Percentiles rank a stretch among this genome's conserved stretches.
These are phyloP conservation scores for Boletus sp. DNA, from an alignment of 768 basidiomycete species.

Conservation along the genomic window DNA sequence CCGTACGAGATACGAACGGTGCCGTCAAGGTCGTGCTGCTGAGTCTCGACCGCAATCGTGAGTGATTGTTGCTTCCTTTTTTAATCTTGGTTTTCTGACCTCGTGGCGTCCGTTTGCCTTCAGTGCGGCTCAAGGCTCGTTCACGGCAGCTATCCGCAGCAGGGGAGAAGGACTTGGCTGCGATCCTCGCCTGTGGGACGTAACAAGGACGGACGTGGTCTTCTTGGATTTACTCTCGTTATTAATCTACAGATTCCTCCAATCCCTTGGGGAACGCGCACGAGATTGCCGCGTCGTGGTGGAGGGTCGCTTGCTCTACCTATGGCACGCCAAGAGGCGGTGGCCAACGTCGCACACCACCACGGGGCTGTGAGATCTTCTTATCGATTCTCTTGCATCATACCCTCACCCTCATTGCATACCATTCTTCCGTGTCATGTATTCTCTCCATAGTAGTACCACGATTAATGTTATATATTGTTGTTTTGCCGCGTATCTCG, in stretches of 20 bases:
- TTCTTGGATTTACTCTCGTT: neutral
- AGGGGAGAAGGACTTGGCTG: constrained; percentile 80
- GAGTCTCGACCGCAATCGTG: constrained; percentile 89
- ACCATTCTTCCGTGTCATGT: constrained; percentile 11
- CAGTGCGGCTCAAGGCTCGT: constrained; percentile 89
- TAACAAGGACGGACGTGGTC: constrained; percentile 10
- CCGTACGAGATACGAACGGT: constrained; percentile 37
- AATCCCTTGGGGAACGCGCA: constrained; percentile 2
- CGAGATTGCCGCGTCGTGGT: constrained; percentile 2
- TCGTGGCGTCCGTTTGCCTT: constrained; percentile 2
- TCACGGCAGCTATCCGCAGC: constrained; percentile 83
- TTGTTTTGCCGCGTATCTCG: neutral
- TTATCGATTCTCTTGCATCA: constrained; percentile 18
- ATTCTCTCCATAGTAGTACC: constrained; percentile 1
- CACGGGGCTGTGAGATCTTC: constrained; percentile 4
- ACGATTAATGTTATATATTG: neutral
- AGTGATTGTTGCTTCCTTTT: constrained; percentile 35
- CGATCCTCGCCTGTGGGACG: constrained; percentile 49
- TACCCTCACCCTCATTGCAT: constrained; percentile 28
- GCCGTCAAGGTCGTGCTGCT: constrained; percentile 85
- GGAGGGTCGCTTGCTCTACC: constrained; percentile 9
- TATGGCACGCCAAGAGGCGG: constrained; percentile 31
- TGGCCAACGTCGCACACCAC: constrained; percentile 3
- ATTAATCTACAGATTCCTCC: neutral
- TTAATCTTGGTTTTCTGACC: constrained; percentile 7